Evolutionary conservation across 1,139 yeast genomes (phyloP).

Genomic region (Pichia sp.): DNA sequence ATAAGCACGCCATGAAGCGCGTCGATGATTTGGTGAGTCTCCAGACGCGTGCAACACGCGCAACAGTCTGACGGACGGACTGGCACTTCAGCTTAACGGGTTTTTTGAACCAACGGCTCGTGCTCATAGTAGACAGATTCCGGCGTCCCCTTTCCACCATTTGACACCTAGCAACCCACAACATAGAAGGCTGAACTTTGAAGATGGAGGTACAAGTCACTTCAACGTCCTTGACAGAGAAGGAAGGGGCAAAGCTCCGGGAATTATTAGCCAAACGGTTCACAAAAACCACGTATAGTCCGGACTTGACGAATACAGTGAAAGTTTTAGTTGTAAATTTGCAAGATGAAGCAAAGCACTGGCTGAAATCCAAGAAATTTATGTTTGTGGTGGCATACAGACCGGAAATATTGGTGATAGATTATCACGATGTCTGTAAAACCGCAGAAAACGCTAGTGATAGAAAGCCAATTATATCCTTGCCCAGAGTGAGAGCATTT

Average conservation of each 20-base stretch:
- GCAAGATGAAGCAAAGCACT: conserved; percentile 11
- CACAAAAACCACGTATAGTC: conserved; percentile 14
- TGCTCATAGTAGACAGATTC: too few relatives aligned
- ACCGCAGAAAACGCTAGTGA: background rate
- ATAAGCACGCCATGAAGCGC: too few relatives aligned
- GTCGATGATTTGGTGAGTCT: too few relatives aligned
- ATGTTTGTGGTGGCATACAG: conserved; percentile 49
- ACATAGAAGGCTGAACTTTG: too few relatives aligned
- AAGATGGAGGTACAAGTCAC: conserved; percentile 15
- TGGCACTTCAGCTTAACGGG: too few relatives aligned
- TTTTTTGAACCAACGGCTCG: too few relatives aligned
- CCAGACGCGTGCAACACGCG: too few relatives aligned
- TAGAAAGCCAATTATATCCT: background rate
- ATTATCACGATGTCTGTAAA: conserved; percentile 34
- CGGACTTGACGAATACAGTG: conserved; percentile 24
- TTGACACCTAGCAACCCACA: too few relatives aligned
- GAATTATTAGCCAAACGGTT: conserved; percentile 1
- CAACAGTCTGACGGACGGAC: too few relatives aligned
- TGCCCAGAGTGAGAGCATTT: conserved; percentile 14
- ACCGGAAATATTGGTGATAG: conserved; percentile 50
- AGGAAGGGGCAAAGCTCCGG: conserved; percentile 9
- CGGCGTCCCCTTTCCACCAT: too few relatives aligned
- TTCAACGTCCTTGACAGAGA: conserved; percentile 20
- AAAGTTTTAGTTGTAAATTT: conserved; percentile 19
- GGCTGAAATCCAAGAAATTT: conserved; percentile 24